These are phyloP conservation scores for Beverwykella pulmonaria DNA, from an alignment of 495 filamentous ascomycete species.

Conservation along the genomic window DNA sequence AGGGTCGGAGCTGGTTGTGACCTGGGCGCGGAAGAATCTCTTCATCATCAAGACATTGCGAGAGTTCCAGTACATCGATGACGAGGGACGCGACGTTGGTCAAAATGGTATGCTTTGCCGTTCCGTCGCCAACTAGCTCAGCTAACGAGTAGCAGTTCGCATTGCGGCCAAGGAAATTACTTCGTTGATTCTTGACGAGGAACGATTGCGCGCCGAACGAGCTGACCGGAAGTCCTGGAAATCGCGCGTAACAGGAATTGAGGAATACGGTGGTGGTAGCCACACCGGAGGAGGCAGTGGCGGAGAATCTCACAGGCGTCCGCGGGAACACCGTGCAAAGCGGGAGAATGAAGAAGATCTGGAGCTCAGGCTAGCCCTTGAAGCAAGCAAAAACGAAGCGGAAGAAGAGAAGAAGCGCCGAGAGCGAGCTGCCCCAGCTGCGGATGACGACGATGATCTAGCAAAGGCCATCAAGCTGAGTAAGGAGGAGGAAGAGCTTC, in stretches of 20 bases:
- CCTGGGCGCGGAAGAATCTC: constrained; percentile 96
- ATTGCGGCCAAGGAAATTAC: constrained; percentile 96
- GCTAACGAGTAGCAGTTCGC: constrained; percentile 65
- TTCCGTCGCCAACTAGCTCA: not conserved
- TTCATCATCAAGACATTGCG: constrained; percentile 98
- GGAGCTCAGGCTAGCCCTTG: constrained; percentile 89
- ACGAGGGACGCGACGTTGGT: constrained; percentile 91
- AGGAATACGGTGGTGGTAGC: constrained; percentile 64
- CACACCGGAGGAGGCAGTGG: constrained; percentile 36
- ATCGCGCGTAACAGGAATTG: constrained; percentile 88
- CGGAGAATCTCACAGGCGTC: constrained; percentile 42
- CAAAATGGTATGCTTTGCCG: constrained; percentile 72
- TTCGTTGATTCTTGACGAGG: constrained; percentile 91
- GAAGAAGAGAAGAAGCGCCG: constrained; percentile 83
- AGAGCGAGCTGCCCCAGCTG: constrained; percentile 55
- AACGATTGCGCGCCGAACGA: constrained; percentile 86
- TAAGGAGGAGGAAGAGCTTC: constrained; percentile 88
- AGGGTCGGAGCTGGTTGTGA: constrained; percentile 93
- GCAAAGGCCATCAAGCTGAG: constrained; percentile 96
- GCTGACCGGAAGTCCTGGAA: constrained; percentile 95
- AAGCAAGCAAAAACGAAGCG: constrained; percentile 93
- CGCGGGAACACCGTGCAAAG: constrained; percentile 29
- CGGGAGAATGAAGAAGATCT: constrained; percentile 72
- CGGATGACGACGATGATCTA: constrained; percentile 77
- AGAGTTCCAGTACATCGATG: constrained; percentile 95